Evolutionary conservation across 176 grass and related monocot genomes (phyloP), one percentile per base, ranked within the genome.

Genomic region (Bolboschoenus planiculmis): DNA sequence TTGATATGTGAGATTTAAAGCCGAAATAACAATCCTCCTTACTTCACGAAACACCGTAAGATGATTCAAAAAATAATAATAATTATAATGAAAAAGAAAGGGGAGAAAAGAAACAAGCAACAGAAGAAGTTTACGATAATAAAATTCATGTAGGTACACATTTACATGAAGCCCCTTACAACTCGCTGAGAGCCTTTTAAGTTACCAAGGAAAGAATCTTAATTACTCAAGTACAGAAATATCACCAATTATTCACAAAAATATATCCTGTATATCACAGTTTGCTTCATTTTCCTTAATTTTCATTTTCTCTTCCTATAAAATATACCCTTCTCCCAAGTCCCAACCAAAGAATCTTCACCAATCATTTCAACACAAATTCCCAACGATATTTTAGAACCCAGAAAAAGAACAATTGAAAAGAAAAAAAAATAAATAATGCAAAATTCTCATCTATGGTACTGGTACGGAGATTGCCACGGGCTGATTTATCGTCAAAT

Each of bases 401-500:
- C 33, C 18, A 7, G 10, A 27, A 42, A 87, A 91, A 91, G 79
- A 63, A 86, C 44, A 87, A 65, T 59, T 84, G 80, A 30, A 78
- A 78, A 81, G 67, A 83, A 83, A 88, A 83, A 88, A 60, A 82
- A 56, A 59, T 65, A 87, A 36, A 55, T 44, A 43, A 85, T 47
- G 27, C 62, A 79, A 80, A 87, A 81, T 80, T 61, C 40, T 71
- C 39, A 68, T 10, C 87, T 94, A 94, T 47, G 92, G 92, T 81
- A 94, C 92, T 29, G 82, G 92, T 57, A 94, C 92, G 59, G 88
- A 93, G 87, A 93, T 93, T 15, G 89, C 82, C 60, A 91, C 58
- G 1, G 89, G 87, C 68, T 91, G 80, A 63, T 46, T 82, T 27
- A 82, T 91, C 3, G 89, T 72, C 87, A 94, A 63, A 71, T 94